Evolutionary conservation across 2,329 filamentous ascomycete genomes (phyloP).

Genomic region (Ploettnerulaceae sp.): DNA sequence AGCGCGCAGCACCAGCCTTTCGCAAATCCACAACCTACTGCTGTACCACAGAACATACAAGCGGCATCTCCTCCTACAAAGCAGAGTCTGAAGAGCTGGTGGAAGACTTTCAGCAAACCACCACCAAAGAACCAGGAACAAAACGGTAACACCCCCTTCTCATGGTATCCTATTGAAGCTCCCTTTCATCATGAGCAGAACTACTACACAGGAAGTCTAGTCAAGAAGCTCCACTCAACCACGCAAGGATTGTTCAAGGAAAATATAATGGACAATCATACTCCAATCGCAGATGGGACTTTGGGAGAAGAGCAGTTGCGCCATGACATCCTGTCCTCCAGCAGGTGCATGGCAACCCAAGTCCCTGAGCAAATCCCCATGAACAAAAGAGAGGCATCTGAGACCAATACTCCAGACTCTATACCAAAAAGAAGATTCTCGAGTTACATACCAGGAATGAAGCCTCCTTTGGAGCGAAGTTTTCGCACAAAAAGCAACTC

Average conservation of each 20-base stretch:
- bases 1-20: conserved; percentile 31
- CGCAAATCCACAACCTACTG: conserved; percentile 29
- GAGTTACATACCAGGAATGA: not conserved
- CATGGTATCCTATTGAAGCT: conserved; percentile 7
- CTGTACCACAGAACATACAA: conserved; percentile 20
- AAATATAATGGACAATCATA: conserved; percentile 4
- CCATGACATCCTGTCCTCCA: conserved; percentile 6
- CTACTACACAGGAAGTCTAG: conserved; percentile 8
- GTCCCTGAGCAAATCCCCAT: not conserved
- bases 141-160: conserved; percentile 41
- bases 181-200: conserved; percentile 4
- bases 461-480: conserved; percentile 3
- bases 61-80: conserved; percentile 71
- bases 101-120: conserved; percentile 83
- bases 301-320: conserved; percentile 6
- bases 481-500: not conserved
- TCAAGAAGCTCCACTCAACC: not conserved
- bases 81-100: conserved; percentile 91
- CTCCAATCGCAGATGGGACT: conserved; percentile 5
- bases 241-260: conserved; percentile 9
- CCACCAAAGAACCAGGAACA: conserved; percentile 51
- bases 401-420: not conserved
- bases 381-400: too few relatives aligned
- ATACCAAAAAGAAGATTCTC: not conserved
- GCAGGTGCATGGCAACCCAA: not conserved